phyloP scores from a whole-genome alignment of 1,139 yeast genomes.

The Yamadazyma taylorii region DNA sequence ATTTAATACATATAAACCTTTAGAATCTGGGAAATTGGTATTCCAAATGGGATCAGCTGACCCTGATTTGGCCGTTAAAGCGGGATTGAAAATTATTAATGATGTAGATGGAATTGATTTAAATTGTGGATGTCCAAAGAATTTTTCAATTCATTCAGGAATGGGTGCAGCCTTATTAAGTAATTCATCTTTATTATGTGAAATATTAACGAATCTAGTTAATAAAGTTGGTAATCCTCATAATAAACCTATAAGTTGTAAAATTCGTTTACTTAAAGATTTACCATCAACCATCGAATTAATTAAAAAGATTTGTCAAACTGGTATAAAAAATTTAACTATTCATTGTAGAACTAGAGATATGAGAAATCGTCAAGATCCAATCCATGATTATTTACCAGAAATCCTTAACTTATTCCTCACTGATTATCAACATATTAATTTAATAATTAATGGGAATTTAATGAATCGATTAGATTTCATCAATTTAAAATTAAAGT shows the following conservation, averaged over 20 bases:
- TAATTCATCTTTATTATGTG: constrained; percentile 76
- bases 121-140: constrained; percentile 96
- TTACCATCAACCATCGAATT: constrained; percentile 58
- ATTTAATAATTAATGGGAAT: constrained; percentile 81
- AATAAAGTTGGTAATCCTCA: constrained; percentile 76
- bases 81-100: constrained; percentile 72
- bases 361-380: constrained; percentile 87
- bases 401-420: constrained; percentile 60
- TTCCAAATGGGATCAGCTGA: constrained; percentile 90
- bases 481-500: constrained; percentile 47
- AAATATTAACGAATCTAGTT: constrained; percentile 67
- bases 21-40: constrained; percentile 64
- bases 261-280: constrained; percentile 67
- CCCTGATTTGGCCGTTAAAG: constrained; percentile 82
- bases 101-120: constrained; percentile 94
- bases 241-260: constrained; percentile 82
- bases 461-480: constrained; percentile 58
- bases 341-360: constrained; percentile 87
- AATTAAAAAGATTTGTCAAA: constrained; percentile 62
- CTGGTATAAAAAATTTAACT: constrained; percentile 84
- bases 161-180: constrained; percentile 94
- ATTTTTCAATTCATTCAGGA: constrained; percentile 84
- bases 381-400: constrained; percentile 65
- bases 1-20: constrained; percentile 68
- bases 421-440: constrained; percentile 32